phyloP scores from a whole-genome alignment of 768 basidiomycete species.

The Sporobolomyces pararoseus region DNA sequence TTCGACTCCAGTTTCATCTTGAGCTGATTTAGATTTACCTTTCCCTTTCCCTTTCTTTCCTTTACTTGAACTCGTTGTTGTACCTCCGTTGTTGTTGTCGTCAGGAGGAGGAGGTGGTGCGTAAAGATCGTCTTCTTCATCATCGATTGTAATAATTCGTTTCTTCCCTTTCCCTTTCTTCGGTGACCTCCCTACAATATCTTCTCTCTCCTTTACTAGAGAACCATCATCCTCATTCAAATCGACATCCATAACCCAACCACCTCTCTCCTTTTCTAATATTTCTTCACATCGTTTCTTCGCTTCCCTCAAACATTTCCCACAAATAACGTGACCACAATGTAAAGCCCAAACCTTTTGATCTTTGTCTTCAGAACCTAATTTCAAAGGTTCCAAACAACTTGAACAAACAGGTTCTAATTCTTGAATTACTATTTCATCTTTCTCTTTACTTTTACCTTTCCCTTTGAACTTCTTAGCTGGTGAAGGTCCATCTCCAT shows the following conservation, averaged over 20 bases:
- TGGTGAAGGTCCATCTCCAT: background rate
- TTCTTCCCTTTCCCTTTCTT: background rate
- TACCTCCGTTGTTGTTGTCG: background rate
- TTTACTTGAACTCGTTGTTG: background rate
- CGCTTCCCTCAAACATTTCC: slow-evolving; percentile 21
- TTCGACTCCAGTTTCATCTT: slow-evolving; percentile 32
- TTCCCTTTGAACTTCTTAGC: slow-evolving; percentile 5
- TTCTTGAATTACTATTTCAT: slow-evolving; percentile 1
- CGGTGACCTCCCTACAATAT: too few relatives aligned
- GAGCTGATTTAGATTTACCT: slow-evolving; percentile 14
- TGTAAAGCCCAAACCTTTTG: slow-evolving; percentile 6
- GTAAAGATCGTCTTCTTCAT: background rate
- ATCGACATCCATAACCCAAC: background rate
- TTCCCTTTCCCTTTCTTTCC: background rate
- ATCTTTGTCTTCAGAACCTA: slow-evolving; percentile 10
- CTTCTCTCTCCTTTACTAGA: too few relatives aligned
- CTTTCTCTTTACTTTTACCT: background rate
- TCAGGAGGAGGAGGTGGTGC: background rate
- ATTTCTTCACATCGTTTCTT: slow-evolving; percentile 1
- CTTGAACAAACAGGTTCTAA: slow-evolving; percentile 28
- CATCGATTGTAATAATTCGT: background rate
- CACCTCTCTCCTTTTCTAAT: background rate
- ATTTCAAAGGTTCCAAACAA: slow-evolving; percentile 22
- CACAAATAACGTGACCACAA: slow-evolving; percentile 40
- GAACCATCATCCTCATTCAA: background rate